Evolutionary conservation across 306 rosid genomes (phyloP), one percentile per base, ranked within the genome.

Genomic region (Trifolium fragiferum): DNA sequence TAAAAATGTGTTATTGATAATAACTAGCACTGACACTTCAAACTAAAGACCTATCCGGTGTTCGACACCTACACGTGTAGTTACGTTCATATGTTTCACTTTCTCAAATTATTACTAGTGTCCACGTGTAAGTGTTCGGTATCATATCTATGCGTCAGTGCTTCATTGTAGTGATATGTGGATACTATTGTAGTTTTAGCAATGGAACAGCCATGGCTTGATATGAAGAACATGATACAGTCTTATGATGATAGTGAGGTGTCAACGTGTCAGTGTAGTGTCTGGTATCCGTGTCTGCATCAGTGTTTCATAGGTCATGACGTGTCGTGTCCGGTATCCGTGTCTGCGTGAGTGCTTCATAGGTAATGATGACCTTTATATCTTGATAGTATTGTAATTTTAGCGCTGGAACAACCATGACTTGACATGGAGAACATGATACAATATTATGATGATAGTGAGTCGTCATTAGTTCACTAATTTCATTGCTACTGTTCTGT

Each of bases 171-270:
- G 4, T 30, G 33, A 8, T 35, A 35, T 35, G 40, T 35, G 40
- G 40, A 35, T 35, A 35, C 40, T 35, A 35, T 35, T 35, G 8
- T 35, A 35, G 8, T 2, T 35, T 35, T 35, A 35, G 9, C 40
- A 35, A 10, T 5, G 9, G 40, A 4, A 16, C 3, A 6, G 6
- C 0, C 20, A 16, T 7, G 23, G 7, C 10, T 49, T 27, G 60
- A 46, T 14, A 18, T 77, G 66, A 70, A 50, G 51, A 61, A 37
- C 32, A 38, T 41, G 71, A 15, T 35, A 10, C 18, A 35, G 12
- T 50, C 67, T 71, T 40, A 53, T 78, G 49, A 37, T 37, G 40
- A 53, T 38, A 51, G 73, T 43, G 16, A 32, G 7, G n/a, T 44
- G 50, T 44, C 50, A 44, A 44, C 1, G 8, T 44, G 16, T 44